Evolutionary conservation across 1,139 yeast genomes (phyloP), one percentile per base, ranked within the genome.

Genomic region (Nakaseomyces nivariensis): DNA sequence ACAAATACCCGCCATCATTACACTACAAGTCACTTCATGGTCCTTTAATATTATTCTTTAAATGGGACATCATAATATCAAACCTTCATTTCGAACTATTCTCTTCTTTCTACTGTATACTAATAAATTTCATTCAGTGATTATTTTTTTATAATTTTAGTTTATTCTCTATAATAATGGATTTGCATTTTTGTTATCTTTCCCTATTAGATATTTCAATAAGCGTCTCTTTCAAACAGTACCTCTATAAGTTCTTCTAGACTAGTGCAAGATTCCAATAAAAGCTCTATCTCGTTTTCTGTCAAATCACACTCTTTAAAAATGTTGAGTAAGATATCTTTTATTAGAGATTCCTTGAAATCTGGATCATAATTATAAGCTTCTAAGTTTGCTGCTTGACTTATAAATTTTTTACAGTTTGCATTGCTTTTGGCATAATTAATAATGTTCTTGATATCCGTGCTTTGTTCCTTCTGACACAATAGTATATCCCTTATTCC

Each of bases 231-330:
- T 17, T 36, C 11, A 36, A 31, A 2, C 25, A 38, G 31, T 9
- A 38, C 29, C 5, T 24, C 22, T 25, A 45, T 10, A 26, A 45
- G 29, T 25, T 56, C 57, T 9, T 41, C 50, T 9, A 56, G 17
- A 7, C 48, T 51, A n/a, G 43, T 45, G 37, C 40, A 52, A 11
- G 41, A 32, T 8, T 40, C 27, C 13, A 57, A n/a, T 3, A 50
- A 10, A 4, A 33, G 13, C 13, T 48, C 53, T 41, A 57, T 52
- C 25, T 54, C 53, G 4, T 48, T 50, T 2, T 55, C 56, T 3
- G 45, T 45, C 3, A 53, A 37, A n/a, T 44, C 44, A 26, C 46
- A 36, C 7, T 37, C 43, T 4, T 50, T 37, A 26, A 52, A 53
- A 1, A 53, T 36, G 1, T 48, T 26, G 26, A 53, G 31, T 7